Percentiles rank a stretch among this genome's conserved stretches.
Evolutionary conservation across 306 rosid genomes (phyloP).

Genomic region (Castanea mollissima): DNA sequence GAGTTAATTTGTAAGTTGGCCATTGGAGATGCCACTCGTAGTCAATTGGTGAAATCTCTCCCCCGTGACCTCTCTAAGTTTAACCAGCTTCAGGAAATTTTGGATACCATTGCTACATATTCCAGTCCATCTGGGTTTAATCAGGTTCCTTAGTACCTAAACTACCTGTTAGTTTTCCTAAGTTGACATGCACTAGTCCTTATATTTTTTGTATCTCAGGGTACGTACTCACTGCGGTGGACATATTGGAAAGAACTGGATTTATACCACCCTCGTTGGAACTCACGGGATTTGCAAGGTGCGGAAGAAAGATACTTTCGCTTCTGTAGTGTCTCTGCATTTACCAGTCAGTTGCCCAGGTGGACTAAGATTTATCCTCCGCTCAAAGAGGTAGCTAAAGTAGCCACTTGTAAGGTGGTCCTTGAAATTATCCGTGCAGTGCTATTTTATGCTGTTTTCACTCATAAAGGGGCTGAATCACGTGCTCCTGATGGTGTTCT

Average conservation of each 20-base stretch:
- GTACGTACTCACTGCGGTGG: slow-evolving; percentile 89
- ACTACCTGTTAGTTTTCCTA: slow-evolving; percentile 4
- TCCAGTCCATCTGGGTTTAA: slow-evolving; percentile 88
- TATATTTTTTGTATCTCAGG: slow-evolving; percentile 44
- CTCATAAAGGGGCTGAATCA: slow-evolving; percentile 61
- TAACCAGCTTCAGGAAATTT: slow-evolving; percentile 66
- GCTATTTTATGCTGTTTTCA: slow-evolving; percentile 74
- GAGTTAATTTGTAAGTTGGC: slow-evolving; percentile 80
- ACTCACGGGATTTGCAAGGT: slow-evolving; percentile 80
- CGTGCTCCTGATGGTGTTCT: slow-evolving; percentile 90
- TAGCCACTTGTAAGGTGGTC: slow-evolving; percentile 81
- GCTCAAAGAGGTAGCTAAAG: slow-evolving; percentile 63
- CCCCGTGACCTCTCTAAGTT: slow-evolving; percentile 87
- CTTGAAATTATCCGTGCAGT: slow-evolving; percentile 81
- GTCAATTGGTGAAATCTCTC: slow-evolving; percentile 91
- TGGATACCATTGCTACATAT: slow-evolving; percentile 69
- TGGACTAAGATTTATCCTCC: slow-evolving; percentile 90
- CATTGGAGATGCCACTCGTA: slow-evolving; percentile 82
- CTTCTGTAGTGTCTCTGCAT: slow-evolving; percentile 64
- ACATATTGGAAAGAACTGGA: slow-evolving; percentile 81
- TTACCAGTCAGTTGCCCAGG: slow-evolving; percentile 64
- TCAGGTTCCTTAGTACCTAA: slow-evolving; percentile 46
- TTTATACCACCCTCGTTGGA: slow-evolving; percentile 94
- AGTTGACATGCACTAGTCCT: slow-evolving; percentile 16
- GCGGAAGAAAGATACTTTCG: slow-evolving; percentile 97